Evolutionary conservation across 805 yeast genomes (phyloP), one percentile per base, ranked within the genome.

Genomic region (Candida golubevii): DNA sequence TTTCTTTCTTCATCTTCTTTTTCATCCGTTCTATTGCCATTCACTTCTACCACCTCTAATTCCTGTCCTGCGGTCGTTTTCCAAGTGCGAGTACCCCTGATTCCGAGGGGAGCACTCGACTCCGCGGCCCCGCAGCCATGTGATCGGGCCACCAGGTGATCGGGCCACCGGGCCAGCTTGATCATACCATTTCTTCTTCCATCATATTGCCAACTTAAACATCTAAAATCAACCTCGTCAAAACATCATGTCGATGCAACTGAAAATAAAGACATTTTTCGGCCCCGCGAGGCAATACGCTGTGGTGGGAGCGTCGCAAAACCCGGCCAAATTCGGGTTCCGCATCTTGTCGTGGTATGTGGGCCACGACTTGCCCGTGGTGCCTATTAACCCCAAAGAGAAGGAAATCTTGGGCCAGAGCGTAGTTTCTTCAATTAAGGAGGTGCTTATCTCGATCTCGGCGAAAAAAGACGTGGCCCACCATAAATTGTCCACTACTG

Each of bases 261-360:
- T 56, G 1, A 62, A 57, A 42, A 64, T 74, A 47, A 66, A 62
- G 45, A 38, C 58, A n/a, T 78, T 83, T 61, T 79, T 80, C 63
- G 67, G 75, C n/a, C 54, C 77, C 8, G 50, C 71, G 28, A 67
- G 85, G 49, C 67, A 71, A 42, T 82, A 77, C 51, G 79, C 78
- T 10, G 88, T 86, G 1, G 74, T 82, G 0, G 95, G 95, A 0
- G 93, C 95, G 0, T 78, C 88, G 3, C 60, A 74, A 4, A 78
- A 80, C 54, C 74, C 82, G 0, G 48, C 65, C 7, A 87, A 86
- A 60, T 85, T 78, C 59, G 95, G 95, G 0, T 75, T 69, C 66
- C 82, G 79, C 60, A 83, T 87, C 27, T 61, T 83, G 15, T 62
- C 67, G 33, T 87, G 95, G 95, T 86, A 87, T 57, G 46, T 72